Base-by-base conservation (phyloP, 139 green algal genomes). In the Chlorella sp. region DNA sequence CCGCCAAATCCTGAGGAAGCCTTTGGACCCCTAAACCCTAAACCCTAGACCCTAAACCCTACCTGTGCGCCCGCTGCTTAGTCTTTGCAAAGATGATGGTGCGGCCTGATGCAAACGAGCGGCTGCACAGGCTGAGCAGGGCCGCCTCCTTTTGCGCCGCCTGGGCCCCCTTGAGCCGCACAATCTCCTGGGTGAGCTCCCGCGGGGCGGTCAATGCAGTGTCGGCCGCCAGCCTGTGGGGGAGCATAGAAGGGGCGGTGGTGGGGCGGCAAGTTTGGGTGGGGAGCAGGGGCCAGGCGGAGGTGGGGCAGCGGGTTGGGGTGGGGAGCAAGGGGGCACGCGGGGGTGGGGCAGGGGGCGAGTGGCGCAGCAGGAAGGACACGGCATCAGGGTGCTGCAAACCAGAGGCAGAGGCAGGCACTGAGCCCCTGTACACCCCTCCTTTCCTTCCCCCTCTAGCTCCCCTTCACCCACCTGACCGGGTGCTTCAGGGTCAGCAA, bases 21-120 rank as follows among this genome's bases (percentile, higher is more conserved):
- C n/a, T n/a, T n/a, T n/a, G n/a, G n/a, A n/a, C n/a, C n/a, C n/a
- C n/a, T n/a, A n/a, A n/a, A n/a, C n/a, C n/a, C n/a, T n/a, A n/a
- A n/a, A n/a, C n/a, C n/a, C n/a, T n/a, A n/a, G n/a, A n/a, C n/a
- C n/a, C n/a, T n/a, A n/a, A n/a, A 1, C n/a, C 83, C 36, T 64
- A 88, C 83, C 98, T 82, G 93, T 99, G 98, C 30, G 97, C 97
- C 4, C 92, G 90, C 83, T 97, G 93, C 93, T 99, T 99, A 48
- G 97, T 99, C 61, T 90, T 86, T 88, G 95, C 96, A 89, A 99
- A 99, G 3, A 99, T 92, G 78, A 99, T 99, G 80, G 93, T 95
- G 75, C 93, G 92, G 37, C 95, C 96, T 21, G 14, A 34, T 4
- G 9, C 22, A 89, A 99, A 98, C 82, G 92, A 93, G 64, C 96